These are phyloP conservation scores for Phylloporus sp. DNA, from an alignment of 768 basidiomycete genomes.

Conservation along the genomic window DNA sequence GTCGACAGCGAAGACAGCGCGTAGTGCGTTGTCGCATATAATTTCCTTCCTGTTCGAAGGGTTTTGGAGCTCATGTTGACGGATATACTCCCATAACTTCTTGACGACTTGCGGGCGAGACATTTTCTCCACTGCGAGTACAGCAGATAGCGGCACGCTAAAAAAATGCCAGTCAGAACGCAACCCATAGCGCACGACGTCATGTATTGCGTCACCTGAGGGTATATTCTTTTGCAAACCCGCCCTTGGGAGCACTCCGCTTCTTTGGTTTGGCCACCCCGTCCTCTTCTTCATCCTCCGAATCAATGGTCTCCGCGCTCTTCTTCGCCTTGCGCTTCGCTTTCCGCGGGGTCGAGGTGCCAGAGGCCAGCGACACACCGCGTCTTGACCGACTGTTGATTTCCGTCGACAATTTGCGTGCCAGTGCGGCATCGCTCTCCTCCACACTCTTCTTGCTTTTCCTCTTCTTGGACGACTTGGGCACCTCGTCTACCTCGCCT, in stretches of 20 bases:
- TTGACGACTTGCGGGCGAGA: conserved; percentile 92
- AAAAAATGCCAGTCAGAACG: conserved; percentile 4
- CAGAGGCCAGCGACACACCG: conserved; percentile 36
- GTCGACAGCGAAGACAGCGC: conserved; percentile 73
- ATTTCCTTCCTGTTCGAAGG: conserved; percentile 82
- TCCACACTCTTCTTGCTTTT: conserved; percentile 45
- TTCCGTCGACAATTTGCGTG: conserved; percentile 66
- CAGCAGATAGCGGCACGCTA: conserved; percentile 69
- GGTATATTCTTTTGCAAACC: conserved; percentile 73
- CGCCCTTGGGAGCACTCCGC: conserved; percentile 56
- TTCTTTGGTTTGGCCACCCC: conserved; percentile 43
- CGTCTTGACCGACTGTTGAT: conserved; percentile 61
- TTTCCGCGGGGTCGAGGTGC: conserved; percentile 41
- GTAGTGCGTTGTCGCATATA: conserved; percentile 69
- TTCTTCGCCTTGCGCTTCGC: conserved; percentile 44
- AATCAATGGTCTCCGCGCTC: conserved; percentile 45
- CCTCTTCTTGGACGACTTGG: conserved; percentile 40
- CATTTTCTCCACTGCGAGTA: conserved; percentile 63
- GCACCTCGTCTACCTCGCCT: conserved; percentile 17
- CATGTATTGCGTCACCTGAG: conserved; percentile 49
- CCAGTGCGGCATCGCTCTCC: conserved; percentile 66
- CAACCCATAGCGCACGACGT: conserved; percentile 3
- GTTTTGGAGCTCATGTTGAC: conserved; percentile 77
- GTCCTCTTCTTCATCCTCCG: conserved; percentile 50
- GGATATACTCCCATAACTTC: conserved; percentile 87